Evolutionary conservation across 306 rosid species (phyloP).

Genomic region (Geum urbanum): DNA sequence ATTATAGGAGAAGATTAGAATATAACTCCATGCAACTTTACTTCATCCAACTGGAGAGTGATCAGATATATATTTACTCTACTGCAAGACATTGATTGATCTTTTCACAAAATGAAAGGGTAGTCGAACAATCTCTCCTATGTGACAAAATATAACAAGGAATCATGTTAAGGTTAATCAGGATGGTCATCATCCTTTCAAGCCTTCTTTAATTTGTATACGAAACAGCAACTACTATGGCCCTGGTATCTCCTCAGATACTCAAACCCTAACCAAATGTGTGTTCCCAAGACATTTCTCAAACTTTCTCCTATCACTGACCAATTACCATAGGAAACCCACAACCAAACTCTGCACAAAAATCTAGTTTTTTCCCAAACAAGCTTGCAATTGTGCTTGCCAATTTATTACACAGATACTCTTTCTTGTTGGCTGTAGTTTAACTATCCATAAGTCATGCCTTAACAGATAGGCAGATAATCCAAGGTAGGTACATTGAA

Average conservation of each 20-base stretch:
- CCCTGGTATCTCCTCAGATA: neutral
- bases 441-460: neutral
- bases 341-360: neutral
- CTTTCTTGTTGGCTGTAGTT: neutral
- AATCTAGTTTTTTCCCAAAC: neutral
- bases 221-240: neutral
- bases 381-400: neutral
- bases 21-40: neutral
- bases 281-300: neutral
- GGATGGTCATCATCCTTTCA: neutral
- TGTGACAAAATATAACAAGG: neutral
- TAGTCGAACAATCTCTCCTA: neutral
- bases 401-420: neutral
- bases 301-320: neutral
- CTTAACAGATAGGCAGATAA: neutral
- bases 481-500: neutral
- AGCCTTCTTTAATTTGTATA: neutral
- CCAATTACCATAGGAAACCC: neutral
- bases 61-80: neutral
- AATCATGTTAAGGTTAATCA: neutral
- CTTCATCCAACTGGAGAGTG: neutral
- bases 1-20: neutral
- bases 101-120: neutral
- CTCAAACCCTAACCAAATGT: neutral
- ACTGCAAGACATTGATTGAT: too few relatives aligned